Conservation (phyloP, 2,329 filamentous ascomycete species). For the Pseudogymnoascus sp. region DNA sequence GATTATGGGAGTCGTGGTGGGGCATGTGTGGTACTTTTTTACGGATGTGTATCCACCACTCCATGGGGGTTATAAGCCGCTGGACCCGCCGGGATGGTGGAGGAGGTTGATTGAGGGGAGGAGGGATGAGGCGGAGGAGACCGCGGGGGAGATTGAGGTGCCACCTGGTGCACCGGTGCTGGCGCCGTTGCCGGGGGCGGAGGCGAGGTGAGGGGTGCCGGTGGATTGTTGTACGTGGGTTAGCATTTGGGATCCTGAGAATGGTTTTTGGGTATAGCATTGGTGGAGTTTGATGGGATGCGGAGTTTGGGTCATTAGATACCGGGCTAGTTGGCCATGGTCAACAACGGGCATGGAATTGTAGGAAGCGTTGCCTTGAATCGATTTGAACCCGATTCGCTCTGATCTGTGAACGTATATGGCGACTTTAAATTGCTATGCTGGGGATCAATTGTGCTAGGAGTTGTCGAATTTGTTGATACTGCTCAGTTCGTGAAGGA, state of each 20-base stretch:
- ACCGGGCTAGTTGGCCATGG: not conserved
- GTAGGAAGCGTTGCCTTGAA: not conserved
- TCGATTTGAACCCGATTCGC: not conserved
- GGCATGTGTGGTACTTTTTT: conserved; percentile 98
- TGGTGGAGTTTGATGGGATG: not conserved
- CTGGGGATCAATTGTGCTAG: not conserved
- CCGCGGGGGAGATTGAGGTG: not conserved
- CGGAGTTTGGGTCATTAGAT: not conserved
- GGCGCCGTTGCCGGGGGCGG: not conserved
- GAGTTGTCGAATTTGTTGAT: not conserved
- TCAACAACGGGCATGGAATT: not conserved
- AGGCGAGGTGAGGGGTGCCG: not conserved
- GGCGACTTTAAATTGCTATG: not conserved
- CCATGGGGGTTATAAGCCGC: conserved; percentile 72
- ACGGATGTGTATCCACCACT: conserved; percentile 91
- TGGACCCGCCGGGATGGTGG: conserved; percentile 91
- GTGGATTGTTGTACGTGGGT: not conserved
- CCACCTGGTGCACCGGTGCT: not conserved
- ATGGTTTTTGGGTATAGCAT: not conserved
- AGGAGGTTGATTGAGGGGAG: conserved; percentile 29
- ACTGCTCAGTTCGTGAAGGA: not conserved
- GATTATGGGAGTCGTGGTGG: conserved; percentile 88
- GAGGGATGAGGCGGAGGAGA: not conserved
- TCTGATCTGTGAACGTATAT: not conserved
- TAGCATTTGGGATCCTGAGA: not conserved